Base-by-base conservation (phyloP, 2,329 filamentous ascomycete species). In the Xylariaceae sp. region DNA sequence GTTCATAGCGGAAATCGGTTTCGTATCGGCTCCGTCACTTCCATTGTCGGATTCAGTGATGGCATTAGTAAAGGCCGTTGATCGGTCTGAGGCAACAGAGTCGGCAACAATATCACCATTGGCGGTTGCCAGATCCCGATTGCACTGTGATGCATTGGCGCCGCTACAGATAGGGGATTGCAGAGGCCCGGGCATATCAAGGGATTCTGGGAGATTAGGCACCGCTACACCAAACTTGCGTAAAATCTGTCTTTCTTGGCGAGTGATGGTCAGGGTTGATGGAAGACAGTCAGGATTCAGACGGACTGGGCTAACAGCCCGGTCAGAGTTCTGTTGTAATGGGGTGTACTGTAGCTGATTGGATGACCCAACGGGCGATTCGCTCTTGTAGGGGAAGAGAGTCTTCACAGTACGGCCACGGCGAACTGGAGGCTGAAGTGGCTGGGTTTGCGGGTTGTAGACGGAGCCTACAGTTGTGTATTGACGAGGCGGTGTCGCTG, bases 381-480 rank as follows among this genome's bases (percentile, higher is more conserved):
- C 53, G 16, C 58, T 60, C 34, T 62, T 62, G 65, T 48, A 77
- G 52, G 34, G 65, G 62, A 47, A 75, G 59, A 39, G 72, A 54
- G 26, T 75, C 65, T 76, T 77, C 59, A 72, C 61, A 32, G 72
- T 70, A 49, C 79, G 75, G 15, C 76, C 76, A 57, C 78, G 76
- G 51, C 79, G 76, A 53, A 74, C 67, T 30, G 79, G 79, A 42
- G 79, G 73, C 56, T 80, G 78, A 22, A 81, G 68, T 13, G 76
- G 75, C 40, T 73, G 70, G 13, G 71, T 65, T 54, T 71, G 71
- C 2, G 78, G 77, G 32, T 79, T 78, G 67, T 79, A 81, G 44
- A 80, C 70, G 3, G 79, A 80, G n/a, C 79, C 79, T 19, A 79
- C 79, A 7, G 79, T 81, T 15, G 78, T 81, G 62, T 80, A 82